Evolutionary conservation across 805 yeast species (phyloP).

Genomic region (Maudiozyma saulgeensis): DNA sequence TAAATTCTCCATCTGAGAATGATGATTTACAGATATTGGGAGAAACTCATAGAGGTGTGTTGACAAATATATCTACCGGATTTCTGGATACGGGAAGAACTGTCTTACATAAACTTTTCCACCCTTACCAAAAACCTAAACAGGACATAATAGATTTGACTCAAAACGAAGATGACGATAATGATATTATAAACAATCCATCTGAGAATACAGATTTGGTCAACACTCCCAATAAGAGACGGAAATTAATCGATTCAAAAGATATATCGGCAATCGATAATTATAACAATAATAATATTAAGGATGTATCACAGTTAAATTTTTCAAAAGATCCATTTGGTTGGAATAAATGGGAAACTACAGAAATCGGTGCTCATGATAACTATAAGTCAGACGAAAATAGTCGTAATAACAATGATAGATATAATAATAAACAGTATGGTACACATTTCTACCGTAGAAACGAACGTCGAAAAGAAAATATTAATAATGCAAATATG

Average conservation of each 20-base stretch:
- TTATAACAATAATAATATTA: not conserved
- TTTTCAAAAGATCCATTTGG: constrained; percentile 23
- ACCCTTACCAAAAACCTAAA: not conserved
- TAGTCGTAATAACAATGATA: no score
- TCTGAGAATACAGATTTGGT: not conserved
- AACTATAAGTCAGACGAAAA: no score
- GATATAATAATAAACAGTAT: constrained; percentile 14
- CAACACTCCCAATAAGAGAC: not conserved
- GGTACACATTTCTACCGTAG: constrained; percentile 31
- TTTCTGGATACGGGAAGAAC: constrained; percentile 1
- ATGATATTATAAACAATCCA: not conserved
- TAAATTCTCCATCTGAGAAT: not conserved
- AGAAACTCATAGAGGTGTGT: constrained; percentile 1
- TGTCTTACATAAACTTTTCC: not conserved
- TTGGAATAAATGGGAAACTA: constrained; percentile 21
- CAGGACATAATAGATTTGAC: not conserved
- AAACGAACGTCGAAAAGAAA: constrained; percentile 5
- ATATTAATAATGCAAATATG: constrained; percentile 6
- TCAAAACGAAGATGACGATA: not conserved
- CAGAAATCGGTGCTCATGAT: constrained; percentile 20
- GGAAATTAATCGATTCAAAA: not conserved
- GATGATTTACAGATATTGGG: not conserved
- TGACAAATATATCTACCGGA: not conserved
- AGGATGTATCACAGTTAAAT: not conserved
- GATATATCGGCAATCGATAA: not conserved